These are phyloP conservation scores for Hygrophila difformis DNA, from an alignment of 257 asterid species.

Conservation along the genomic window DNA sequence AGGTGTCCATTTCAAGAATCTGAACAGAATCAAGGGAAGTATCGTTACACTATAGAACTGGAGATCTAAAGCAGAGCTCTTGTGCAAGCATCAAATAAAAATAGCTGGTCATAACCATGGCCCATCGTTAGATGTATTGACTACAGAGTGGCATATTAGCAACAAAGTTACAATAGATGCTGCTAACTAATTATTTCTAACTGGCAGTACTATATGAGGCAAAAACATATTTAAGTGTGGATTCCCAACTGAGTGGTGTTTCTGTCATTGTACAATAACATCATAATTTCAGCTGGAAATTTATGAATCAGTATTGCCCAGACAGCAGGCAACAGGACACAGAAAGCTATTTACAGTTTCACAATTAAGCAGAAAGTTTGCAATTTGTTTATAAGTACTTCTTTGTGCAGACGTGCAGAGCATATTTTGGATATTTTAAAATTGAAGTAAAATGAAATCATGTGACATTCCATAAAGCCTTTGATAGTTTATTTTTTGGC, in stretches of 20 bases:
- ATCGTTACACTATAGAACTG: conserved; percentile 8
- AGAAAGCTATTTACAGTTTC: not conserved
- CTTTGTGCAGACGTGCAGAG: too few species aligned
- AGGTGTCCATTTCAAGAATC: conserved; percentile 99
- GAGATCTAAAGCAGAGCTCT: conserved; percentile 9
- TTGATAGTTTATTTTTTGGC: too few species aligned
- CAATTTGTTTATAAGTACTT: too few species aligned
- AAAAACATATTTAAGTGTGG: not conserved
- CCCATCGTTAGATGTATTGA: not conserved
- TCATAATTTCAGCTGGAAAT: too few species aligned
- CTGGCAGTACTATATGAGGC: not conserved
- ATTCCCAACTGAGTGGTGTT: too few species aligned
- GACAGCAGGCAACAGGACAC: too few species aligned
- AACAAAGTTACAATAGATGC: conserved; percentile 1
- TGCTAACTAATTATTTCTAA: not conserved
- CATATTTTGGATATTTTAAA: too few species aligned
- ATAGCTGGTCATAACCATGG: not conserved
- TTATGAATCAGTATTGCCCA: too few species aligned
- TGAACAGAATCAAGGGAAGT: conserved; percentile 29
- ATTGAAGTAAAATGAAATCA: too few species aligned
- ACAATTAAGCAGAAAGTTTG: too few species aligned
- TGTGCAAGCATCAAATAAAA: not conserved
- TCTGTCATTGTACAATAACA: too few species aligned
- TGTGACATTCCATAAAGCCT: too few species aligned
- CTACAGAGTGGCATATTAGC: not conserved